A percentile compares a stretch with the other conserved stretches of the same genome.
phyloP scores from a whole-genome alignment of 169 alveolate genomes.

The Perkinsus marinus region DNA sequence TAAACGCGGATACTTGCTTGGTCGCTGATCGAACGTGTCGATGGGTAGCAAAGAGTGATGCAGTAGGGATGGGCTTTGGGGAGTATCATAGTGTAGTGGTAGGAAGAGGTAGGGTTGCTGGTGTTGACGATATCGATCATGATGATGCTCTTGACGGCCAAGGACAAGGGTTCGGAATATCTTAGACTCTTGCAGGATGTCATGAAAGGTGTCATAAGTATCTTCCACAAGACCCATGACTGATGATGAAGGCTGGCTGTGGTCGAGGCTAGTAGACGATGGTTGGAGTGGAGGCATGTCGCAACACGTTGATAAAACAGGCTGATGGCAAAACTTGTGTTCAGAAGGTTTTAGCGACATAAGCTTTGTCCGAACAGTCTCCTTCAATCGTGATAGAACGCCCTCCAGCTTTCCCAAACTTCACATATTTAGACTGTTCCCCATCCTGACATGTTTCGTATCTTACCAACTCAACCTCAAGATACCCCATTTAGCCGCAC shows the following conservation, averaged over 20 bases:
- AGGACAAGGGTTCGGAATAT: background rate
- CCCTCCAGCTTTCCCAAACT: too few relatives aligned
- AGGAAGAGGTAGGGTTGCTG: background rate
- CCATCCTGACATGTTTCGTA: background rate
- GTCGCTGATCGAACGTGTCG: background rate
- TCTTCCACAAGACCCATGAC: too few relatives aligned
- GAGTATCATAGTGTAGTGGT: background rate
- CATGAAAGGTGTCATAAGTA: background rate
- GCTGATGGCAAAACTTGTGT: background rate
- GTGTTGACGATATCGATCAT: background rate
- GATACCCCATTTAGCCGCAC: background rate
- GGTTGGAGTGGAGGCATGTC: background rate
- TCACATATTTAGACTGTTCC: too few relatives aligned
- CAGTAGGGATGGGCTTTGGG: background rate
- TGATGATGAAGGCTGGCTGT: too few relatives aligned
- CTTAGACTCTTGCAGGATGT: background rate
- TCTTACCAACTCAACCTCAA: background rate
- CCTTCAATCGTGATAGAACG: too few relatives aligned
- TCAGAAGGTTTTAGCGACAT: background rate
- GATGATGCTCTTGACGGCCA: background rate
- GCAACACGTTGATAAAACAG: background rate
- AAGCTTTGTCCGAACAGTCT: background rate
- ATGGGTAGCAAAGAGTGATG: background rate
- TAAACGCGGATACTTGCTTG: background rate
- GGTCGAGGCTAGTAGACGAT: background rate